phyloP scores from a whole-genome alignment of 805 yeast genomes.

The Candida sithepensis region DNA sequence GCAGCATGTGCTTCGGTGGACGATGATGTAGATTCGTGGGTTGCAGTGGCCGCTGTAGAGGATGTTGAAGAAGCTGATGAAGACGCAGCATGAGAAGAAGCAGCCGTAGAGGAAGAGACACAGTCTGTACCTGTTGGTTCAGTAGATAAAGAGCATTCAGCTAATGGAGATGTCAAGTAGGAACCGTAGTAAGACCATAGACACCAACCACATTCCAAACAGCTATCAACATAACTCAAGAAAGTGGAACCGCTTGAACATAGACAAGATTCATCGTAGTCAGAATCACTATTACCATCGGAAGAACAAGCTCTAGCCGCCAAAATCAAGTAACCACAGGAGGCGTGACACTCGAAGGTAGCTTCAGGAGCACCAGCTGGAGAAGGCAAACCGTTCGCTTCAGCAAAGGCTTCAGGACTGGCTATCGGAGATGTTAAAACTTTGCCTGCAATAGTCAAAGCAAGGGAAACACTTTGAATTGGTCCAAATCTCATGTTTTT shows the following conservation, averaged over 20 bases:
- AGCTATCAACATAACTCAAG: conserved; percentile 26
- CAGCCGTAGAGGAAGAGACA: conserved; percentile 9
- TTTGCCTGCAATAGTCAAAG: neutral
- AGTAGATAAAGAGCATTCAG: conserved; percentile 29
- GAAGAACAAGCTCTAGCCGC: conserved; percentile 28
- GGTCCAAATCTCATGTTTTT: neutral
- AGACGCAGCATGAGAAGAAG: no score
- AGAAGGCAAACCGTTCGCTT: conserved; percentile 24
- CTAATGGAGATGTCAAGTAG: conserved; percentile 29
- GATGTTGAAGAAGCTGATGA: neutral
- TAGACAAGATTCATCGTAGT: conserved; percentile 32
- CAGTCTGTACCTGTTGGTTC: conserved; percentile 36
- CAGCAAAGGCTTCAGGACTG: conserved; percentile 28
- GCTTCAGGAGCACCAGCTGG: conserved; percentile 14
- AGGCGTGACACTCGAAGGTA: conserved; percentile 30
- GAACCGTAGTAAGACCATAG: conserved; percentile 35
- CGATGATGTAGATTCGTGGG: no score
- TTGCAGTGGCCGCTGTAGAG: no score
- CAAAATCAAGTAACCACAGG: conserved; percentile 33
- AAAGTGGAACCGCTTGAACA: conserved; percentile 29
- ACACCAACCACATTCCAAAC: conserved; percentile 40
- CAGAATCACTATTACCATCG: conserved; percentile 18
- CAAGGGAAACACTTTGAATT: neutral
- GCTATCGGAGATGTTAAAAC: conserved; percentile 4
- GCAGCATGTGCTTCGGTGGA: no score